These are phyloP conservation scores for Apiotrichum montevideense DNA, from an alignment of 1,284 basidiomycete species.

Conservation along the genomic window DNA sequence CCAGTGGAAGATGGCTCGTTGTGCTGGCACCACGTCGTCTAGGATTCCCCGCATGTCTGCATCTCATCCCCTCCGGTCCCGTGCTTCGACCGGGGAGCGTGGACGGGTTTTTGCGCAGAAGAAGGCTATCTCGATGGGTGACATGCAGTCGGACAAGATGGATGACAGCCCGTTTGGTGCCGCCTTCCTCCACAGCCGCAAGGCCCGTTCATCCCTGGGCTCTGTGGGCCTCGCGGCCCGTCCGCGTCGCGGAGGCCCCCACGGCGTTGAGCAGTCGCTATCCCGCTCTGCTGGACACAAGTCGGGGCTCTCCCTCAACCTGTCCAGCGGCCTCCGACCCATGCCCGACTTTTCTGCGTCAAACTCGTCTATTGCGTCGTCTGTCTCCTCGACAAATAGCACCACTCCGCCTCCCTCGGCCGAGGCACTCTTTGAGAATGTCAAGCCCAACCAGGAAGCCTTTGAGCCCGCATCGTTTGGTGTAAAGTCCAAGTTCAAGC, in stretches of 20 bases:
- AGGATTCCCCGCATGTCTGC: constrained; percentile 23
- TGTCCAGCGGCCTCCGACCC: constrained; percentile 17
- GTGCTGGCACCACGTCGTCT: constrained; percentile 10
- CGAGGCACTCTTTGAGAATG: constrained; percentile 44
- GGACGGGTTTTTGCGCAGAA: constrained; percentile 26
- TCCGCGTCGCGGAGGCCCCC: neutral
- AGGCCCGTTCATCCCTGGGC: constrained; percentile 12
- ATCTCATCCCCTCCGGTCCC: constrained; percentile 30
- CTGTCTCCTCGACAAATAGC: constrained; percentile 24
- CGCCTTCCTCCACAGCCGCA: constrained; percentile 12
- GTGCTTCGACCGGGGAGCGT: constrained; percentile 14
- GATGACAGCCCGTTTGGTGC: constrained; percentile 37
- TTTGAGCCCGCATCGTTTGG: constrained; percentile 36
- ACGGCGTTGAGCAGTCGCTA: constrained; percentile 22
- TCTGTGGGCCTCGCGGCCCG: constrained; percentile 4
- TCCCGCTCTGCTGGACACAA: constrained; percentile 46
- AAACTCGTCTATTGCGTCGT: constrained; percentile 40
- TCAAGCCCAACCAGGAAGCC: constrained; percentile 46
- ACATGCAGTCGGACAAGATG: constrained; percentile 27
- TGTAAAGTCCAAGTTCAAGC: constrained; percentile 45
- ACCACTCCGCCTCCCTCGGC: constrained; percentile 33
- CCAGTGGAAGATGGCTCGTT: constrained; percentile 3
- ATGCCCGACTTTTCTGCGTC: constrained; percentile 35
- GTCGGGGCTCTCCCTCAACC: constrained; percentile 41
- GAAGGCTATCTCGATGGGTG: constrained; percentile 40